Conservation (phyloP, 495 filamentous ascomycete genomes). For the Podospora comata region DNA sequence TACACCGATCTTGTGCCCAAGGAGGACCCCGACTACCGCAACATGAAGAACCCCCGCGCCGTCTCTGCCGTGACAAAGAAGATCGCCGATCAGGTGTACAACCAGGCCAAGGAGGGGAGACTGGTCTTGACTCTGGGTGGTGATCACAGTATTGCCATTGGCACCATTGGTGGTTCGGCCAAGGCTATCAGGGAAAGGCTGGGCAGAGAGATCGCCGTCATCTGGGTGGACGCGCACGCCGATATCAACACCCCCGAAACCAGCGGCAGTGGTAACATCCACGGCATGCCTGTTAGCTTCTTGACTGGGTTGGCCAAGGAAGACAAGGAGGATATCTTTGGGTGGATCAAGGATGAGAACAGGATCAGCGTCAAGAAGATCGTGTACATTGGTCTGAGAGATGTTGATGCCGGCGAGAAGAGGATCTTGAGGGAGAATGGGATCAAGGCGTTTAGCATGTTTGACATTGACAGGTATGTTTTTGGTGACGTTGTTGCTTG, state of each 20-base stretch:
- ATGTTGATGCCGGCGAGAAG: constrained; percentile 93
- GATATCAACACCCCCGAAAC: constrained; percentile 97
- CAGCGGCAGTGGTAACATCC: constrained; percentile 86
- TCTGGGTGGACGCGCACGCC: constrained; percentile 98
- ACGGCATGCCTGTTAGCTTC: constrained; percentile 97
- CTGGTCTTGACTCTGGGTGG: constrained; percentile 91
- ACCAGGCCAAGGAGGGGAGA: constrained; percentile 77
- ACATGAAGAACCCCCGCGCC: constrained; percentile 89
- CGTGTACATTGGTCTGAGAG: constrained; percentile 93
- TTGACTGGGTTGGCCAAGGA: constrained; percentile 78
- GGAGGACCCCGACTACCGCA: constrained; percentile 71
- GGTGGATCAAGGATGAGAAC: constrained; percentile 70
- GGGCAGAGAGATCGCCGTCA: constrained; percentile 79
- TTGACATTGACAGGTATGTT: constrained; percentile 82
- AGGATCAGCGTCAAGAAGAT: constrained; percentile 71
- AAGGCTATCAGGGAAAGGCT: constrained; percentile 81
- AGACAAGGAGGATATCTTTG: constrained; percentile 71
- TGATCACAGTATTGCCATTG: constrained; percentile 95
- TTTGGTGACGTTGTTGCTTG: constrained; percentile 4
- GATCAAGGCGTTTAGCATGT: constrained; percentile 97
- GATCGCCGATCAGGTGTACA: constrained; percentile 81
- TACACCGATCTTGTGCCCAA: constrained; percentile 74
- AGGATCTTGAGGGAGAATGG: constrained; percentile 78
- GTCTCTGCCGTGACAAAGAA: constrained; percentile 83
- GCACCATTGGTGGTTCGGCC: constrained; percentile 78